Percentiles rank a stretch among this genome's conserved stretches.
These are phyloP conservation scores for Komagataella pseudopastoris DNA, from an alignment of 805 yeast genomes.

Conservation along the genomic window DNA sequence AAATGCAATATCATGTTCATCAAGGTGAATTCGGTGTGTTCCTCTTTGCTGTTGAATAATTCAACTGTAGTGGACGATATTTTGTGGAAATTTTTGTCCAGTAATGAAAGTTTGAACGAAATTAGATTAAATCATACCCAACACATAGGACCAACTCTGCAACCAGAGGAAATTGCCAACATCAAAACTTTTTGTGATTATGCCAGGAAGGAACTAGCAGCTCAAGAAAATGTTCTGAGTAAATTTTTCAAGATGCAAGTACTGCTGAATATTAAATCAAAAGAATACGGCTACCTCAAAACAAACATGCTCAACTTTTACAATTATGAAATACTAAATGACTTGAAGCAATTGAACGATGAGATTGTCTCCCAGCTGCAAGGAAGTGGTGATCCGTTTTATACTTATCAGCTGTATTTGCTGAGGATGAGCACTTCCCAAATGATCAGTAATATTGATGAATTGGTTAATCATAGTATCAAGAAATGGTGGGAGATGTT, in stretches of 20 bases:
- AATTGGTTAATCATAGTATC: slow-evolving; percentile 19
- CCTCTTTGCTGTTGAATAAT: slow-evolving; percentile 25
- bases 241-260: slow-evolving; percentile 23
- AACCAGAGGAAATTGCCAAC: slow-evolving; percentile 25
- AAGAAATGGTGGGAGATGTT: slow-evolving; percentile 31
- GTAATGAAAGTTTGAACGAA: slow-evolving; percentile 14
- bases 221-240: slow-evolving; percentile 15
- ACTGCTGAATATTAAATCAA: slow-evolving; percentile 19
- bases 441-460: slow-evolving; percentile 17
- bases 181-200: slow-evolving; percentile 34
- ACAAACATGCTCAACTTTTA: slow-evolving; percentile 4
- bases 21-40: slow-evolving; percentile 33
- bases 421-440: slow-evolving; percentile 10
- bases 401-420: slow-evolving; percentile 3
- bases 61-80: slow-evolving; percentile 20
- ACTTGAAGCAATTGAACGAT: slow-evolving; percentile 1
- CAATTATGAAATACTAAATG: slow-evolving; percentile 2
- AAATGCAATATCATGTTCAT: slow-evolving; percentile 33
- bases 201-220: slow-evolving; percentile 27
- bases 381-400: slow-evolving; percentile 4
- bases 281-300: slow-evolving; percentile 15
- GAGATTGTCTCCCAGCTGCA: slow-evolving; percentile 1
- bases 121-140: slow-evolving; percentile 1
- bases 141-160: slow-evolving; percentile 8
- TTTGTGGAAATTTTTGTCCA: slow-evolving; percentile 27